These are phyloP conservation scores for Cymbopogon flexuosus DNA, from an alignment of 202 grass and related monocot species.

Conservation along the genomic window DNA sequence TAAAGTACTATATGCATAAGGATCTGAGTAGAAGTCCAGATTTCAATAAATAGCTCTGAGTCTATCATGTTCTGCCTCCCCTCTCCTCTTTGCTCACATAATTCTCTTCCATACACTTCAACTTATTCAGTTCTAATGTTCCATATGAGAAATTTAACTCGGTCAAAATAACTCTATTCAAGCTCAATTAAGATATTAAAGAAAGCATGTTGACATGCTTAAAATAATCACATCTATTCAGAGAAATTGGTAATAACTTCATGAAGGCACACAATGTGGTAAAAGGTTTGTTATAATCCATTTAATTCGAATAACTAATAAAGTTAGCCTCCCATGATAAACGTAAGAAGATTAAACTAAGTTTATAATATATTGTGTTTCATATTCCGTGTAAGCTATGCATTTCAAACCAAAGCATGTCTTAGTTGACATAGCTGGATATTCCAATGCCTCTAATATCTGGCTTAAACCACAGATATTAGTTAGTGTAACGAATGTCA, in stretches of 20 bases:
- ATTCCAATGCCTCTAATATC: not conserved
- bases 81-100: not conserved
- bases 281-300: not conserved
- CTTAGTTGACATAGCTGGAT: not conserved
- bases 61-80: not conserved
- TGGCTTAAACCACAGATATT: not conserved
- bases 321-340: not conserved
- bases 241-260: not conserved
- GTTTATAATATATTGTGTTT: not conserved
- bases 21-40: not conserved
- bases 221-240: not conserved
- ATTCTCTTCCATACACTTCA: not conserved
- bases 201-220: not conserved
- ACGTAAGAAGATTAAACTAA: not conserved
- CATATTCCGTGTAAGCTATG: not conserved
- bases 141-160: constrained; percentile 4
- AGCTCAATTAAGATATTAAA: not conserved
- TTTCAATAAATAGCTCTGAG: not conserved
- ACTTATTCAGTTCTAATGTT: constrained; percentile 12
- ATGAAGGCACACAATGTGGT: not conserved
- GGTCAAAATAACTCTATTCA: not conserved
- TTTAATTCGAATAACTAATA: constrained; percentile 1
- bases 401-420: not conserved
- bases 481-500: not conserved
- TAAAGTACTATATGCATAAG: not conserved